phyloP scores from a whole-genome alignment of 2,329 filamentous ascomycete genomes.

The Keithomyces neogunnii region DNA sequence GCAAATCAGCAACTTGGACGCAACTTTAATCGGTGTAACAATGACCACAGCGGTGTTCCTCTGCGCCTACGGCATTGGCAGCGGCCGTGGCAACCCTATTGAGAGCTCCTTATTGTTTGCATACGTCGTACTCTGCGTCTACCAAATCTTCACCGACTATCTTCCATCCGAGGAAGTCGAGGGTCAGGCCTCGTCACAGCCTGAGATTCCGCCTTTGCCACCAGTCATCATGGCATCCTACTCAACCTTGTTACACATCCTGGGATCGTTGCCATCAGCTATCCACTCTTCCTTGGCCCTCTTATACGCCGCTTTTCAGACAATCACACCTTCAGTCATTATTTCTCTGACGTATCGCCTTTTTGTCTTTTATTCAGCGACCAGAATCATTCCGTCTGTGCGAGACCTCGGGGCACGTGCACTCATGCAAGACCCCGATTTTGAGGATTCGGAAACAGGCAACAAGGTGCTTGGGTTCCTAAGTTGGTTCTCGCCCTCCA shows the following conservation, averaged over 20 bases:
- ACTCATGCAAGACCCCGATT: slow-evolving; percentile 72
- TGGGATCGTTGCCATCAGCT: slow-evolving; percentile 75
- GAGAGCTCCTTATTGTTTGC: slow-evolving; percentile 93
- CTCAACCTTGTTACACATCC: slow-evolving; percentile 76
- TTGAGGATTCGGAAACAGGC: slow-evolving; percentile 79
- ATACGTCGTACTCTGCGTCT: slow-evolving; percentile 96
- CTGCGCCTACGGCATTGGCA: slow-evolving; percentile 88
- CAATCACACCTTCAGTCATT: slow-evolving; percentile 90
- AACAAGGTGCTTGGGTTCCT: slow-evolving; percentile 73
- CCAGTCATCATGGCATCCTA: slow-evolving; percentile 98
- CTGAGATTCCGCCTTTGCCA: slow-evolving; percentile 92
- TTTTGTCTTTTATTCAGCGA: slow-evolving; percentile 91
- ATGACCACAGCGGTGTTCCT: slow-evolving; percentile 90
- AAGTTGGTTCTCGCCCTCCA: slow-evolving; percentile 90
- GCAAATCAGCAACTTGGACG: slow-evolving; percentile 84
- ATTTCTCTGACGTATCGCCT: slow-evolving; percentile 91
- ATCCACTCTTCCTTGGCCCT: slow-evolving; percentile 79
- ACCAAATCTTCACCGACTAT: slow-evolving; percentile 99
- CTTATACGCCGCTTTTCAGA: slow-evolving; percentile 84
- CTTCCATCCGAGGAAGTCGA: slow-evolving; percentile 63
- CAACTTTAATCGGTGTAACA: slow-evolving; percentile 82
- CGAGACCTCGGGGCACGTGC: slow-evolving; percentile 77
- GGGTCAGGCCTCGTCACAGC: slow-evolving; percentile 46
- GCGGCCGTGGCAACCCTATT: slow-evolving; percentile 86
- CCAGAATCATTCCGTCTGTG: slow-evolving; percentile 89